phyloP scores from a whole-genome alignment of 768 basidiomycete species.

The Podaxis sp. region DNA sequence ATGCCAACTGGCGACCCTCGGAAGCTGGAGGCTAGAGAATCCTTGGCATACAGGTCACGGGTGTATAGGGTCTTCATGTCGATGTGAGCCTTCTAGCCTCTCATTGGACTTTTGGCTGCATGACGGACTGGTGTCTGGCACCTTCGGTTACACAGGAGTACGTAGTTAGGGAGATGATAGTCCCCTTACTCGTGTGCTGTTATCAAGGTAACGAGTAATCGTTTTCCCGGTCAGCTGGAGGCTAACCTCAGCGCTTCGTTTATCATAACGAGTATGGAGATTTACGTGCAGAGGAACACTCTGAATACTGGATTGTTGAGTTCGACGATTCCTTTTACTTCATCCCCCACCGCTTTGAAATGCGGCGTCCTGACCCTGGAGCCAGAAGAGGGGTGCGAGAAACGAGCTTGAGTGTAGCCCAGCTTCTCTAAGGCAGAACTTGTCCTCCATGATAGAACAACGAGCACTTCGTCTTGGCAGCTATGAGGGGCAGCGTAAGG shows the following conservation, averaged over 20 bases:
- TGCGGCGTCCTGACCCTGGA: not conserved
- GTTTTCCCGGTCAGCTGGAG: not conserved
- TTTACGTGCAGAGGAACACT: not conserved
- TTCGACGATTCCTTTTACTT: not conserved
- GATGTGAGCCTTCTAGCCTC: not conserved
- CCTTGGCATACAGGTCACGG: not conserved
- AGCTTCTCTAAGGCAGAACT: not conserved
- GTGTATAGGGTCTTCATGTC: not conserved
- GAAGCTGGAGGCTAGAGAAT: not conserved
- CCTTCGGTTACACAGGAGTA: not conserved
- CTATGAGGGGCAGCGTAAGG: not conserved
- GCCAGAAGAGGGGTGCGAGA: not conserved
- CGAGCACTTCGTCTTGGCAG: not conserved
- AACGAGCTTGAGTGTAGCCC: not conserved
- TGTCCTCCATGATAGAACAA: not conserved
- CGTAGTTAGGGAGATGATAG: not conserved
- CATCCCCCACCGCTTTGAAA: not conserved
- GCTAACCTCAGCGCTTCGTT: not conserved
- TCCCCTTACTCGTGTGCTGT: not conserved
- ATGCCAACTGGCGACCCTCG: not conserved
- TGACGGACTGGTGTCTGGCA: not conserved
- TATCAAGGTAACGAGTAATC: not conserved
- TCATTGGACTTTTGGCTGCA: not conserved
- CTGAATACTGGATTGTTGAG: not conserved
- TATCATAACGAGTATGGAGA: not conserved